Evolutionary conservation across 441 rosid genomes (phyloP).

Genomic region (Gossypium schwendimanii): DNA sequence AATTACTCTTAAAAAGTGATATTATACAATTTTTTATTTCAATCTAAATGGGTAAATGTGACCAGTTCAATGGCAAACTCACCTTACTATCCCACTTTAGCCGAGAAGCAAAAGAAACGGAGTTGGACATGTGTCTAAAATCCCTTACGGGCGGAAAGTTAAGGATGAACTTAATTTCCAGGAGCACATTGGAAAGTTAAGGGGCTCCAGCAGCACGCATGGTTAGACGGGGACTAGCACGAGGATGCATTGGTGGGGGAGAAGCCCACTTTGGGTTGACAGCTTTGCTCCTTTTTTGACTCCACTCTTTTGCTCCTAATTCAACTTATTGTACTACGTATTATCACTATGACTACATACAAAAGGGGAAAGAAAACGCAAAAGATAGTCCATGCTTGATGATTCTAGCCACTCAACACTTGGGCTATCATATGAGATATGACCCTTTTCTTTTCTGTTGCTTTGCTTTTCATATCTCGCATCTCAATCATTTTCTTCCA

Average conservation of each 20-base stretch:
- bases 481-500: not conserved
- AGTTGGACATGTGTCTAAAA: not conserved
- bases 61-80: not conserved
- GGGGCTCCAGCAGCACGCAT: constrained; percentile 6
- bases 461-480: not conserved
- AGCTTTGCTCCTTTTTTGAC: not conserved
- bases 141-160: not conserved
- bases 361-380: not conserved
- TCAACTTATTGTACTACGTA: not conserved
- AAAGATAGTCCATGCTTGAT: not conserved
- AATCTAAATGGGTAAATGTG: not conserved
- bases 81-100: not conserved
- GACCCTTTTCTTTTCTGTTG: not conserved
- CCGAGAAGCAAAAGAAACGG: not conserved
- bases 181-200: not conserved
- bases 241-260: not conserved
- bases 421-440: not conserved
- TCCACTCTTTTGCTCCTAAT: not conserved
- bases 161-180: not conserved
- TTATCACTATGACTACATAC: not conserved
- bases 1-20: not conserved
- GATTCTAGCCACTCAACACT: not conserved
- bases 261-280: not conserved
- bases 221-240: not conserved
- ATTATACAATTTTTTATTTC: not conserved